A percentile compares a stretch with the other conserved stretches of the same genome.
phyloP scores from a whole-genome alignment of 176 grass and related monocot species.

The Eragrostis nindensis region DNA sequence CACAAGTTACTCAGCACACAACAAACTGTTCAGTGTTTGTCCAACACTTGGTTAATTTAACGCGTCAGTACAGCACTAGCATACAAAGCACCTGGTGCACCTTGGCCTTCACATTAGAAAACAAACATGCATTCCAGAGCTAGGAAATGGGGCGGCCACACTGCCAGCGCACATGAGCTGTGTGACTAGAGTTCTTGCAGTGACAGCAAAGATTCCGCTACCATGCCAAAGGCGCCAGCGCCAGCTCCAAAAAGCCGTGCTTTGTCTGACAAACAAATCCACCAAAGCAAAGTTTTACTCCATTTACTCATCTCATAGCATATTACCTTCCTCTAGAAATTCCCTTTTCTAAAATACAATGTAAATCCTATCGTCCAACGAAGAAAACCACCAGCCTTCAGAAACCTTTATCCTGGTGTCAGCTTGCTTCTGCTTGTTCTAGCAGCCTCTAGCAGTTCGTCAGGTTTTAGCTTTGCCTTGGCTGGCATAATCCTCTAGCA shows the following conservation, averaged over 20 bases:
- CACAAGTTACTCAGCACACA: background rate
- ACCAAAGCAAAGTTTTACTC: background rate
- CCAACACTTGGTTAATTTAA: background rate
- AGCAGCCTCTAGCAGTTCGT: background rate
- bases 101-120: background rate
- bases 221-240: constrained; percentile 3
- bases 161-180: constrained; percentile 14
- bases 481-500: too few species aligned
- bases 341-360: too few species aligned
- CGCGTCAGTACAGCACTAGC: background rate
- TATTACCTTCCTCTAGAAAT: background rate
- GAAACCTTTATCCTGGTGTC: background rate
- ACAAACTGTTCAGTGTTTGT: background rate
- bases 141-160: background rate
- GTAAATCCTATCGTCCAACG: background rate
- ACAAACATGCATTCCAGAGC: constrained; percentile 18
- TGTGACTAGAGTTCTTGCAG: background rate
- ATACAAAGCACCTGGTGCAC: background rate
- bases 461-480: too few species aligned
- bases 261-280: background rate
- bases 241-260: background rate
- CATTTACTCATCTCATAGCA: background rate
- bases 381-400: background rate
- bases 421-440: background rate
- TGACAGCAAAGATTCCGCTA: constrained; percentile 32